These are phyloP conservation scores for Quercus parvula DNA, from an alignment of 306 rosid species.

Conservation along the genomic window DNA sequence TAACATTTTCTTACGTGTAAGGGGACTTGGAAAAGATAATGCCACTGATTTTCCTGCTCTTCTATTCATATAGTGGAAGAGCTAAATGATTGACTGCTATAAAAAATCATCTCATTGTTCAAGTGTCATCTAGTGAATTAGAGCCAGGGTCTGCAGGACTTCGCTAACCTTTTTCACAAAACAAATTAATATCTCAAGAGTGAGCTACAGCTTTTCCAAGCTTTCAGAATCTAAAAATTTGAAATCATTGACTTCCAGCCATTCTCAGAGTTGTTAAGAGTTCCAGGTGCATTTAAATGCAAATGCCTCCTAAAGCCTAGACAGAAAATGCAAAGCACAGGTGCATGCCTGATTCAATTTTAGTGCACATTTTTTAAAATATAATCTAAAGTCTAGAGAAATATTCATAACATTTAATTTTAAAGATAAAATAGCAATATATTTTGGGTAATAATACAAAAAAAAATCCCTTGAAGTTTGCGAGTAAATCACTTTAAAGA, in stretches of 20 bases:
- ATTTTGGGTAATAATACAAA: too few species aligned
- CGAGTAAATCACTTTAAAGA: too few species aligned
- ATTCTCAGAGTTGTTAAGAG: too few species aligned
- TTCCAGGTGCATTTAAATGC: too few species aligned
- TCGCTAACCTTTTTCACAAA: neutral
- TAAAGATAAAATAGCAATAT: too few species aligned
- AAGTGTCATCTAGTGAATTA: neutral
- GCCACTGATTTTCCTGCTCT: neutral
- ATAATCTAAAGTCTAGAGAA: too few species aligned
- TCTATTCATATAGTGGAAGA: neutral
- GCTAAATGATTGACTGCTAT: neutral
- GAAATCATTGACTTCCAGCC: neutral
- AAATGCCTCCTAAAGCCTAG: too few species aligned
- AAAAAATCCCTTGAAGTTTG: too few species aligned
- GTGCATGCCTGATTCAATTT: too few species aligned
- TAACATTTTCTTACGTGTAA: neutral
- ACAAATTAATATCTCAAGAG: neutral
- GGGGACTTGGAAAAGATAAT: neutral
- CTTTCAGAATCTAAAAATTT: neutral
- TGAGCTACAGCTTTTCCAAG: neutral
- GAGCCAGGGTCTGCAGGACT: neutral
- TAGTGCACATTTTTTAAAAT: too few species aligned
- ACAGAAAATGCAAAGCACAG: too few species aligned
- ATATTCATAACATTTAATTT: too few species aligned
- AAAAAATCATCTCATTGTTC: neutral